Base-by-base conservation (phyloP, 768 basidiomycete genomes). In the Paxillus rubicundulus region DNA sequence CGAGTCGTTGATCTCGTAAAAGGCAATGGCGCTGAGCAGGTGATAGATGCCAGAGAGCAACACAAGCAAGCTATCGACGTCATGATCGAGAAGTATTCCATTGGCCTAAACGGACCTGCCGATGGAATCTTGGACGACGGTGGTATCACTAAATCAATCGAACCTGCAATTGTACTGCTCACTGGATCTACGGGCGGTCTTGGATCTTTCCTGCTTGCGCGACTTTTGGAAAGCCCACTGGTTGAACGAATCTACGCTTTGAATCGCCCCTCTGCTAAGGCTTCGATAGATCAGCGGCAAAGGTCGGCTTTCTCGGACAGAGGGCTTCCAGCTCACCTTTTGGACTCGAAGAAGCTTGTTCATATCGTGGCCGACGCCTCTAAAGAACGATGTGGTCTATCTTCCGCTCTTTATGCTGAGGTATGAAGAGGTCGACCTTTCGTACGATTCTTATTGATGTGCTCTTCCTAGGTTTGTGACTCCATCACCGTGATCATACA, bases 101-200 rank as follows among this genome's bases (percentile, higher is more conserved):
- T 42, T 5, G 49, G 56, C 49, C 43, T 70, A 47, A 30, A 56
- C 28, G 45, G 52, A 17, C 53, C 56, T 12, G 32, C 27, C 2
- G 56, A 58, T 17, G 55, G 54, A 13, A 20, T 59, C n/a, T 37
- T 55, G 17, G 52, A 45, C 4, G 47, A 12, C n/a, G 47, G 34
- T 33, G 42, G 14, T 20, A 9, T 50, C 10, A 56, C 38, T 34
- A 47, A 46, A 14, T 16, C 10, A 12, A 34, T 38, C 12, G 55
- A 59, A 14, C 43, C 49, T 12, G 59, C 58, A 0, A 68, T 70
- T 0, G 68, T 77, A 1, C 56, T 74, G 8, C 54, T 77, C 30
- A 77, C 75, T 0, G 75, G 75, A 9, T 64, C 68, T 5, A 77
- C 76, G 1, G 75, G 75, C 3, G 67, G 63, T n/a, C 62, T 77